Conservation (phyloP, 805 yeast genomes). For the Spencermartinsiella europaea region DNA sequence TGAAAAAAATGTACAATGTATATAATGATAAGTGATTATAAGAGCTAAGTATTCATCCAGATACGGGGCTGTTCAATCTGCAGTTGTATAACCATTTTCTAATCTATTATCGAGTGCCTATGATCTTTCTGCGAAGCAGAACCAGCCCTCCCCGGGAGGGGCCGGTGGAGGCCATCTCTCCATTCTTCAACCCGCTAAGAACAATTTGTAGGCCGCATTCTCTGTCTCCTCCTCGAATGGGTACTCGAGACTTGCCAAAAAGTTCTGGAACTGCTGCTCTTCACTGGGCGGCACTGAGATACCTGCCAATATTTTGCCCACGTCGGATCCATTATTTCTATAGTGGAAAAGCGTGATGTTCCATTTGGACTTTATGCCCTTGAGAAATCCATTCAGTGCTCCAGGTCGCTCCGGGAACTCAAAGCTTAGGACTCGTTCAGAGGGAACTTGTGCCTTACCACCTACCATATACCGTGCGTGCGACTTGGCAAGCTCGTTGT, state of each 20-base stretch:
- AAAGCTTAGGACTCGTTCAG: slow-evolving; percentile 76
- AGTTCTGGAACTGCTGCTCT: slow-evolving; percentile 56
- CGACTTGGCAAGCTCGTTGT: slow-evolving; percentile 90
- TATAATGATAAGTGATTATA: no score
- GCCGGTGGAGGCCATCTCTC: no score
- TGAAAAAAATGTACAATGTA: no score
- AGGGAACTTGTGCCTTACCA: slow-evolving; percentile 66
- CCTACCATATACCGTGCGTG: slow-evolving; percentile 97
- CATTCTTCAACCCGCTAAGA: no score
- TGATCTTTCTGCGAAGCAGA: no score
- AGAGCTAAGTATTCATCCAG: no score
- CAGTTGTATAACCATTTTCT: no score
- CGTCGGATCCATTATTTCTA: slow-evolving; percentile 93
- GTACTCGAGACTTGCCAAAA: slow-evolving; percentile 70
- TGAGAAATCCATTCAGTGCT: slow-evolving; percentile 77
- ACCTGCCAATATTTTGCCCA: slow-evolving; percentile 90
- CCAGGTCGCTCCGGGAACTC: slow-evolving; percentile 99
- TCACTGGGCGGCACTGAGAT: slow-evolving; percentile 75
- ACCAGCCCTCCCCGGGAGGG: no score
- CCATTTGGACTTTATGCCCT: slow-evolving; percentile 71
- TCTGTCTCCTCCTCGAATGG: slow-evolving; percentile 75
- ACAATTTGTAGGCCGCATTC: slow-evolving; percentile 78
- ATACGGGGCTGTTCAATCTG: no score
- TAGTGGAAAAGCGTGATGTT: slow-evolving; percentile 93
- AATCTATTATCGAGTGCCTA: no score